Conservation (phyloP, 805 yeast genomes). For the Candida gorgasii region DNA sequence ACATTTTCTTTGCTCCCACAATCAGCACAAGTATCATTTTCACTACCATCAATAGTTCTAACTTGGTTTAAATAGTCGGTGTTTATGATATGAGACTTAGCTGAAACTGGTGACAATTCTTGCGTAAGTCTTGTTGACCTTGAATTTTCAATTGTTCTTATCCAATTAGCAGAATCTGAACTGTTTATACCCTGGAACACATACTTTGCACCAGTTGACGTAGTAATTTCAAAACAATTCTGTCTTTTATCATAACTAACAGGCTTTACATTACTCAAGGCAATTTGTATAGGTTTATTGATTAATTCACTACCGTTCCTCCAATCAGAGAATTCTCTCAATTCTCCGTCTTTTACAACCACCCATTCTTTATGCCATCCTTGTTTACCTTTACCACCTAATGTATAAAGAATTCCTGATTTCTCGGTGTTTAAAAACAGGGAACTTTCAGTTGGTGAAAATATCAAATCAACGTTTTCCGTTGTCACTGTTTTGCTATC, state of each 20-base stretch:
- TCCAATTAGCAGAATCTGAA: conserved; percentile 70
- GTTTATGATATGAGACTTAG: conserved; percentile 22
- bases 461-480: conserved; percentile 32
- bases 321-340: conserved; percentile 80
- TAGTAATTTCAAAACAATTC: conserved; percentile 72
- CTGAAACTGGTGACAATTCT: conserved; percentile 8
- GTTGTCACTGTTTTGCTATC: conserved; percentile 22
- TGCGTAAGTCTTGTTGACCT: conserved; percentile 24
- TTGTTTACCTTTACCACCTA: conserved; percentile 59
- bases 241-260: conserved; percentile 47
- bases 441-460: conserved; percentile 15
- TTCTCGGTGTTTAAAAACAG: conserved; percentile 6
- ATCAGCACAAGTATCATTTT: conserved; percentile 74
- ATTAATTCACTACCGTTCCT: conserved; percentile 63
- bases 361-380: conserved; percentile 94
- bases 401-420: conserved; percentile 53
- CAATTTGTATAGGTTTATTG: conserved; percentile 67
- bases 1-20: conserved; percentile 66
- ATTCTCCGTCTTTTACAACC: conserved; percentile 63
- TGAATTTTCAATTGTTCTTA: conserved; percentile 60
- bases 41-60: conserved; percentile 41
- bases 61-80: conserved; percentile 40
- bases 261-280: conserved; percentile 63
- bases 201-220: conserved; percentile 65
- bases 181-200: conserved; percentile 73